phyloP scores from a whole-genome alignment of 208 protist genomes.

The Crithidia acanthocephali region DNA sequence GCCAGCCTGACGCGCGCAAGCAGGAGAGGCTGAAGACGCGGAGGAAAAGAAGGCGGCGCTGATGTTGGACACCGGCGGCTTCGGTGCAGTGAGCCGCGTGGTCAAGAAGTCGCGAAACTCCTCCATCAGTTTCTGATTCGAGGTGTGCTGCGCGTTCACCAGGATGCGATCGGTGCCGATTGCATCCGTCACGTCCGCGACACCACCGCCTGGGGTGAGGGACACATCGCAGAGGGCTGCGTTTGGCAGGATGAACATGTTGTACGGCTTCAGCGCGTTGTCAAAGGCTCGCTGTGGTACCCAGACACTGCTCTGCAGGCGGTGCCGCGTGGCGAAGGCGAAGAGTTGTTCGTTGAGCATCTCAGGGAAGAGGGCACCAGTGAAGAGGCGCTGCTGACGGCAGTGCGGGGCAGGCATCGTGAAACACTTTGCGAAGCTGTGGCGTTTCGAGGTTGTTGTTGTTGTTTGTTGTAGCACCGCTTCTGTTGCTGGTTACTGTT shows the following conservation, averaged over 20 bases:
- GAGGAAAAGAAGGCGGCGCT: not conserved
- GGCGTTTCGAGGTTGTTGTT: not conserved
- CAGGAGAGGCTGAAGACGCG: too few species aligned
- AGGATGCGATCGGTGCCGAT: constrained; percentile 54
- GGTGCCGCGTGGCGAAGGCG: constrained; percentile 58
- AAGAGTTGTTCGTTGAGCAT: constrained; percentile 57
- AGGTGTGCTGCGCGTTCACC: constrained; percentile 82
- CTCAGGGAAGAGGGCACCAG: constrained; percentile 74
- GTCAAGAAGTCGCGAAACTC: constrained; percentile 52
- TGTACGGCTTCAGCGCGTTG: constrained; percentile 33
- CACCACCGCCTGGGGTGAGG: constrained; percentile 32
- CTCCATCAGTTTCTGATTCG: constrained; percentile 60
- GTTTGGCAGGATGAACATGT: constrained; percentile 57
- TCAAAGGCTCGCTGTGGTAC: constrained; percentile 62
- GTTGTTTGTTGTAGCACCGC: too few species aligned
- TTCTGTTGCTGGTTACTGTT: not conserved
- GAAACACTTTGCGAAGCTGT: too few species aligned
- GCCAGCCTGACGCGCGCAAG: too few species aligned
- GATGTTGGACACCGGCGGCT: not conserved
- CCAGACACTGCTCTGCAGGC: constrained; percentile 70
- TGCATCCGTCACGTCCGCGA: constrained; percentile 14
- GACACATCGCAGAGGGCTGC: constrained; percentile 69
- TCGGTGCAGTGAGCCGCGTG: constrained; percentile 3
- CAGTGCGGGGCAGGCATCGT: not conserved
- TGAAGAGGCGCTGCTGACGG: constrained; percentile 72